Evolutionary conservation across 257 asterid genomes (phyloP).

Genomic region (Anisodus tanguticus): DNA sequence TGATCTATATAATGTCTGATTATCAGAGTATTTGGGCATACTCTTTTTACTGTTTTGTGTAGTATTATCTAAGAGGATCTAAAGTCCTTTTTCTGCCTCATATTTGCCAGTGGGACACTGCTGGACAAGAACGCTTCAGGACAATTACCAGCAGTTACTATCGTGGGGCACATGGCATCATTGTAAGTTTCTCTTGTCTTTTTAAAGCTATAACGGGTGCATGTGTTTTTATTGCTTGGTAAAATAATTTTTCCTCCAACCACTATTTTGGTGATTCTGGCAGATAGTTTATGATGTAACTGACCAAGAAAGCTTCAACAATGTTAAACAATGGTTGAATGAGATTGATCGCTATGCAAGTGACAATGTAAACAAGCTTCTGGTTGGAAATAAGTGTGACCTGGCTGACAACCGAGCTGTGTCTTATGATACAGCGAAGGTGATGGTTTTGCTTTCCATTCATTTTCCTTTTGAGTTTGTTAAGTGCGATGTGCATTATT

Average conservation of each 20-base stretch:
- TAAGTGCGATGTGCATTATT: not conserved
- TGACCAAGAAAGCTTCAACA: no score
- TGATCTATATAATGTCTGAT: not conserved
- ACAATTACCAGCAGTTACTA: slow-evolving; percentile 85
- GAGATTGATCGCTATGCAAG: no score
- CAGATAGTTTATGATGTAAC: no score
- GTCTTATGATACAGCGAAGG: no score
- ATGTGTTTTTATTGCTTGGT: not conserved
- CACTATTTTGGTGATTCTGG: slow-evolving; percentile 33
- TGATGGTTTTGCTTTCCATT: not conserved
- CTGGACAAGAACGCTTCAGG: slow-evolving; percentile 87
- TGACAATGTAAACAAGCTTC: no score
- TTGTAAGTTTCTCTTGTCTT: slow-evolving; percentile 45
- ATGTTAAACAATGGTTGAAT: no score
- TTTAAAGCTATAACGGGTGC: not conserved
- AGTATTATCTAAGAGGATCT: slow-evolving; percentile 28
- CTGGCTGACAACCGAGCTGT: no score
- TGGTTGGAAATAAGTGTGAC: no score
- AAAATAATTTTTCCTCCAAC: slow-evolving; percentile 11
- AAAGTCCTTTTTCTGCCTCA: not conserved
- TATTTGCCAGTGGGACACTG: slow-evolving; percentile 71
- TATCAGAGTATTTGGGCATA: no score
- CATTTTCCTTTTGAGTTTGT: slow-evolving; percentile 14
- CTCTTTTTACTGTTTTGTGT: no score
- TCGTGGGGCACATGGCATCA: slow-evolving; percentile 92